phyloP scores from a whole-genome alignment of 768 basidiomycete genomes.

The Russula abietina region DNA sequence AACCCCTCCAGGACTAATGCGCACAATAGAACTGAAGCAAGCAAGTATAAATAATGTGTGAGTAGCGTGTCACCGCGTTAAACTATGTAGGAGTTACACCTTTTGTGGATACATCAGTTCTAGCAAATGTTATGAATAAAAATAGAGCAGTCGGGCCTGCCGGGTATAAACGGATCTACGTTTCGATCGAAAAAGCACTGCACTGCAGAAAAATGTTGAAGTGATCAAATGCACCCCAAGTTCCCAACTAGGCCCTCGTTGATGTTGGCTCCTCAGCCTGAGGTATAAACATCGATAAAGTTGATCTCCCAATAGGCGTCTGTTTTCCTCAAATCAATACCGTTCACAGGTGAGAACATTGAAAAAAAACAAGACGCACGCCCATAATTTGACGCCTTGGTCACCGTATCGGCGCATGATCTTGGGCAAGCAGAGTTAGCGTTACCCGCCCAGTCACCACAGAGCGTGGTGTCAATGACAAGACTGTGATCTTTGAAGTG shows the following conservation, averaged over 20 bases:
- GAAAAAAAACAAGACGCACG: background rate
- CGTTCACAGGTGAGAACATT: background rate
- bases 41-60: background rate
- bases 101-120: background rate
- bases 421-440: constrained; percentile 5
- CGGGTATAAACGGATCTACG: background rate
- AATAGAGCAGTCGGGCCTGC: background rate
- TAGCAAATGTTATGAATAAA: background rate
- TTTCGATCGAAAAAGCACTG: background rate
- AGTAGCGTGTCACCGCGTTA: background rate
- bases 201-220: background rate
- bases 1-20: background rate
- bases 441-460: constrained; percentile 15
- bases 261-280: background rate
- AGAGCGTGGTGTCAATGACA: constrained; percentile 12
- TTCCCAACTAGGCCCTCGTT: background rate
- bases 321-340: background rate
- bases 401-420: background rate
- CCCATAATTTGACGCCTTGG: constrained; percentile 3
- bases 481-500: constrained; percentile 8
- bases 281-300: constrained; percentile 8
- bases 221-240: background rate
- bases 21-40: background rate
- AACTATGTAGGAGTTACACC: background rate
- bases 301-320: constrained; percentile 15